Evolutionary conservation across 306 rosid species (phyloP), one percentile per base, ranked within the genome.

Genomic region (Abrus pulchellus): DNA sequence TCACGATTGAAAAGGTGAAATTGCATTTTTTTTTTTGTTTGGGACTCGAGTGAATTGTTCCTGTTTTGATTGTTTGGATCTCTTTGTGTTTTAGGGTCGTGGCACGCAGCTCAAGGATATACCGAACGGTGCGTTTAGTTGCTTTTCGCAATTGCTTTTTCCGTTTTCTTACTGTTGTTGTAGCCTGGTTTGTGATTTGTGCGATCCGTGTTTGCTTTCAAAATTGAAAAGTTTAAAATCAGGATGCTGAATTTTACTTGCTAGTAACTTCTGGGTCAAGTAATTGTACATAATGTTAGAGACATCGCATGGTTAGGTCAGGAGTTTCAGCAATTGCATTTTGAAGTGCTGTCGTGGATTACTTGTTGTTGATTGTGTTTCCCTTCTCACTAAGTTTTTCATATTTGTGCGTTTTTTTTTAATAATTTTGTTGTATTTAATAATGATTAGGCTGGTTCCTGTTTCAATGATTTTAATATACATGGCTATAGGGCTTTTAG

Each of bases 91-190:
- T 74, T 93, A 96, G 99, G 99, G 99, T 43, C 85, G 80, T 27
- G 99, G 99, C 30, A 86, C 90, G 1, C 97, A 87, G 73, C 97
- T 96, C 38, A 93, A 89, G 87, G 98, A 90, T 53, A 96, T 96
- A 49, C 99, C 99, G 1, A 96, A 93, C 8, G 99, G 99, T 96
- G 82, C 41, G 89, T 61, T 61, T 59, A 13, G 53, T 53, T 47
- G 5, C 10, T 4, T 34, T 12, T 0, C 30, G 38, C 20, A 14
- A 9, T 56, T 4, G 6, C 59, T 73, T 33, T 7, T 30, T 48
- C 40, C 27, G 77, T 70, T 71, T 71, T 5, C 47, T 43, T 10
- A 38, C 29, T 68, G 11, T 40, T 52, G 33, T 9, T 57, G 36
- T 49, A 8, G 47, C n/a, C 0, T 56, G 36, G 47, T 38, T n/a